phyloP scores from a whole-genome alignment of 257 asterid genomes.

The Forsythia viridissima region DNA sequence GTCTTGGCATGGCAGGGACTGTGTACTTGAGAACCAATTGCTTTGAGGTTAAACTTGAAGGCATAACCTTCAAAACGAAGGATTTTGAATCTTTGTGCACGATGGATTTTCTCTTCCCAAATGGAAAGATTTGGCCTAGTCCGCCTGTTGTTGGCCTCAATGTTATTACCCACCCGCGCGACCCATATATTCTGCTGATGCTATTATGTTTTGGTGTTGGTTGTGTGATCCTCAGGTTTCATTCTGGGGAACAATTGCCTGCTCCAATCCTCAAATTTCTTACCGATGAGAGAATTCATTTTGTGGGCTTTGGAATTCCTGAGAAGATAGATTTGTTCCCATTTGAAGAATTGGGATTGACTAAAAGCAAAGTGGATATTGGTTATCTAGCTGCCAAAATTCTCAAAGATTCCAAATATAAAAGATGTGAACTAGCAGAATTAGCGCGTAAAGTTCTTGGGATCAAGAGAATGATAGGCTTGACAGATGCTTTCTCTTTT shows the following conservation, averaged over 20 bases:
- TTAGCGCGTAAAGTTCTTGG: conserved; percentile 54
- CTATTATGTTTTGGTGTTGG: conserved; percentile 30
- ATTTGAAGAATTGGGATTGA: conserved; percentile 56
- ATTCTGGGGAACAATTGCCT: not conserved
- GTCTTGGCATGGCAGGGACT: conserved; percentile 38
- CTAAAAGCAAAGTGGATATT: conserved; percentile 44
- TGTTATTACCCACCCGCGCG: conserved; percentile 51
- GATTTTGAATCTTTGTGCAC: conserved; percentile 46
- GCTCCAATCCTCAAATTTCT: conserved; percentile 55
- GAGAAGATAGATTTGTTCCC: conserved; percentile 74
- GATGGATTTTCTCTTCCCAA: conserved; percentile 42
- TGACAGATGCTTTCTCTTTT: conserved; percentile 43
- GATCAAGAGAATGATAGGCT: conserved; percentile 43
- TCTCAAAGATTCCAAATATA: conserved; percentile 56
- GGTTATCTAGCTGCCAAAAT: conserved; percentile 68
- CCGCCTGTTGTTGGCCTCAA: conserved; percentile 48
- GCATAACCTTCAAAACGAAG: conserved; percentile 47
- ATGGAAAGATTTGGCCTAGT: conserved; percentile 43
- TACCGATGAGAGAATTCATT: conserved; percentile 59
- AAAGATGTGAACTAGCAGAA: conserved; percentile 53
- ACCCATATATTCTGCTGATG: conserved; percentile 29
- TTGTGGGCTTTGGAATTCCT: conserved; percentile 76
- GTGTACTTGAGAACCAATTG: conserved; percentile 45
- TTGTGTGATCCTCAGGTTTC: conserved; percentile 12
- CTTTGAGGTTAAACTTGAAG: conserved; percentile 55